Evolutionary conservation across 2,329 filamentous ascomycete genomes (phyloP), one percentile per base, ranked within the genome.

Genomic region (Alternaria gansuensis): DNA sequence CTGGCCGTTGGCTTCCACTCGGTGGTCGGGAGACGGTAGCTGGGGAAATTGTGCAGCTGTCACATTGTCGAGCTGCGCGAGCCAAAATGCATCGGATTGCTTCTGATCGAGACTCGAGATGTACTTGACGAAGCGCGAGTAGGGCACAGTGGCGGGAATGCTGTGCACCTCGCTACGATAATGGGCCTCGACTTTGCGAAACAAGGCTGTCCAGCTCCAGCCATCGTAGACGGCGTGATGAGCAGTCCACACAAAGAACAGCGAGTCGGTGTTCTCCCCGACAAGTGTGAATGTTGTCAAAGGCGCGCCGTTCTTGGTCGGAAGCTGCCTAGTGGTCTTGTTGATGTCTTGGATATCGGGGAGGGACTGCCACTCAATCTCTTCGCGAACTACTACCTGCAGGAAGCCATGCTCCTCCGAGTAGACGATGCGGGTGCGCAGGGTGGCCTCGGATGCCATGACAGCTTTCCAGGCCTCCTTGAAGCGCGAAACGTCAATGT

Each of bases 391-490:
- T 1, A 75, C 73, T n/a, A 74, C 69, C 48, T 77, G 74, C 3
- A 77, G 13, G 51, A 74, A 76, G 11, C 73, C 74, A 44, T 59
- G 65, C n/a, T 68, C 53, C 21, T 74, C 71, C 6, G 67, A 70
- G 34, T 72, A 71, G 4, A 76, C 62, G 28, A 77, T 68, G 4
- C 82, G 77, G 24, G 82, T 84, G 21, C 83, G 77, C 7, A 85
- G 70, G 31, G 83, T 82, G 23, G 80, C 77, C 41, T 81, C 74
- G 28, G 78, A 72, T 3, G 75, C 67, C 14, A 82, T 77, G 17
- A 80, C 77, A 5, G 70, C 70, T 50, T 82, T 75, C 82, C 82
- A 85, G 1, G 82, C 78, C 10, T 73, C 57, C 57, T 80, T 79
- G 70, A 84, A 82, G 4, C 65, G 66, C 5, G 60, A 31, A 6